phyloP scores from a whole-genome alignment of 345 rosid genomes.

The Cardamine resedifolia region DNA sequence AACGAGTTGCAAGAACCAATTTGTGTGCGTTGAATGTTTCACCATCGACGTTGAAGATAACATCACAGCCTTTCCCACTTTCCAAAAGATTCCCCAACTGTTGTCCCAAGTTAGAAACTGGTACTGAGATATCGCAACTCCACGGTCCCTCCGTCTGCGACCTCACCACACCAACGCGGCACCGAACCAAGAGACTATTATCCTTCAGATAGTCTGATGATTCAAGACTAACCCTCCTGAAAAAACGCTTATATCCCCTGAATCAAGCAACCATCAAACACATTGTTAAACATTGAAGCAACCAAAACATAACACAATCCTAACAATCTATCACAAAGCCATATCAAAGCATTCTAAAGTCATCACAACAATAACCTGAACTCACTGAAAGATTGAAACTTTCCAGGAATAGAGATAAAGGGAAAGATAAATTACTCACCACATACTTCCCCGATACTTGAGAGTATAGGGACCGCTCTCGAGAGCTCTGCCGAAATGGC shows the following conservation, averaged over 20 bases:
- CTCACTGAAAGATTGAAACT: not conserved
- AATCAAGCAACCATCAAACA: constrained; percentile 30
- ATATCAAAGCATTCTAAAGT: not conserved
- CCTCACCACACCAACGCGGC: constrained; percentile 82
- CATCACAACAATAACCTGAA: not conserved
- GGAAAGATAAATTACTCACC: constrained; percentile 47
- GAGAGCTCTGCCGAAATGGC: constrained; percentile 72
- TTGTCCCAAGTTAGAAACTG: constrained; percentile 56
- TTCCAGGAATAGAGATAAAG: not conserved
- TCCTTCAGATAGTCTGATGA: constrained; percentile 72
- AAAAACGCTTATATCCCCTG: constrained; percentile 92
- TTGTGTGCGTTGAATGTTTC: constrained; percentile 69
- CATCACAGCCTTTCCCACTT: constrained; percentile 60
- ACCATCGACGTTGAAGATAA: constrained; percentile 58
- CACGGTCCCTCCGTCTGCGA: constrained; percentile 68
- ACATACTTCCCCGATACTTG: constrained; percentile 80
- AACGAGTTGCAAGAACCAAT: constrained; percentile 66
- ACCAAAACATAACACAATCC: not conserved
- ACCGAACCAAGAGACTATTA: constrained; percentile 59
- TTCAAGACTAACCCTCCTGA: constrained; percentile 59
- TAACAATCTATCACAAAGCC: not conserved
- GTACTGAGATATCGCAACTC: constrained; percentile 53
- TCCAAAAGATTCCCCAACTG: constrained; percentile 61
- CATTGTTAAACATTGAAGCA: not conserved
- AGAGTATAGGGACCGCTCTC: constrained; percentile 78